These are phyloP conservation scores for Selaginella moellendorffii DNA, from an alignment of 75 land plant genomes.

Conservation along the genomic window DNA sequence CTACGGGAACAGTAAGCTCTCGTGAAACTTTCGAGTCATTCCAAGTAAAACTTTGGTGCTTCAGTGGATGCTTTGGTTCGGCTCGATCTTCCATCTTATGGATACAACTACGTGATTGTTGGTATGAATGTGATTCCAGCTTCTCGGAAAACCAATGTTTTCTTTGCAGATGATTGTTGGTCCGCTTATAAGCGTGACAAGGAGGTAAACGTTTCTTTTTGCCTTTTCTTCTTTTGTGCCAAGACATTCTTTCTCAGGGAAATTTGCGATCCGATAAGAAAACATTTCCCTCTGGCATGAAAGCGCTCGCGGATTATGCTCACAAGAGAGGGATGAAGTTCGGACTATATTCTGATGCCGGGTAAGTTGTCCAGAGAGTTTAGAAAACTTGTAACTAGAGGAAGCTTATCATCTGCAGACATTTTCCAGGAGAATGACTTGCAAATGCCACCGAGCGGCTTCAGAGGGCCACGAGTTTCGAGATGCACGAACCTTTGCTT, in stretches of 20 bases:
- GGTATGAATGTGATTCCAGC: not conserved
- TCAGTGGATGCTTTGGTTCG: conserved; percentile 7
- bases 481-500: not conserved
- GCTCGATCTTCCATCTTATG: not conserved
- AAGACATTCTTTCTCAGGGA: not conserved
- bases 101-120: conserved; percentile 1
- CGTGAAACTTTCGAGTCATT: too few species aligned
- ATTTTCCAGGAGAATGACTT: not conserved
- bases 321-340: conserved; percentile 7
- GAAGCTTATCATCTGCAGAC: not conserved
- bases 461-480: not conserved
- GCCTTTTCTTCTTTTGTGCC: too few species aligned
- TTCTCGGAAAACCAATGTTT: not conserved
- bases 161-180: conserved; percentile 5
- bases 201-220: too few species aligned
- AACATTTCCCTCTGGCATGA: conserved; percentile 6
- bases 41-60: not conserved
- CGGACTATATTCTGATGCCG: conserved; percentile 2
- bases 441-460: not conserved
- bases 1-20: conserved; percentile 3
- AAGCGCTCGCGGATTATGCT: conserved; percentile 10
- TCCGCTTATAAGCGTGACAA: conserved; percentile 8
- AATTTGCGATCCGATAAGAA: not conserved
- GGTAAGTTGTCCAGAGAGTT: too few species aligned
- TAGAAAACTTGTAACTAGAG: too few species aligned